Conservation (phyloP, 1,139 yeast genomes). For the Kodamaea anthophila region DNA sequence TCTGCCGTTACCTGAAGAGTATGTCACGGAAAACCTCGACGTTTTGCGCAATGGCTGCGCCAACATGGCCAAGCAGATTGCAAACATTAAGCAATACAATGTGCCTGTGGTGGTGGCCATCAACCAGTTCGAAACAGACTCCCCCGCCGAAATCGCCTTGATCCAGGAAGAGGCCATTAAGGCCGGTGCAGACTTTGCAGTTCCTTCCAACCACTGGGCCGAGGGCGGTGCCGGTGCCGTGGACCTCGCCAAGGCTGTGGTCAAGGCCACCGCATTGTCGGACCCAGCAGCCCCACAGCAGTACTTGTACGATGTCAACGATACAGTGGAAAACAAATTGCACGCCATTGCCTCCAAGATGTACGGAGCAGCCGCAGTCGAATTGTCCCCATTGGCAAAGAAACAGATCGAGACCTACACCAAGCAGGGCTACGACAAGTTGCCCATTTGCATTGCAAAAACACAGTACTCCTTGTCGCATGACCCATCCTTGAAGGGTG, state of each 20-base stretch:
- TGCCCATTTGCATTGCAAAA: slow-evolving; percentile 79
- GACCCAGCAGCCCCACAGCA: slow-evolving; percentile 34
- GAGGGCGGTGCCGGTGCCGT: slow-evolving; percentile 75
- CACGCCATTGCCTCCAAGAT: slow-evolving; percentile 60
- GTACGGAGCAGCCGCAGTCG: slow-evolving; percentile 72
- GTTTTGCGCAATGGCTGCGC: slow-evolving; percentile 61
- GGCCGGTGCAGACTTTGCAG: slow-evolving; percentile 76
- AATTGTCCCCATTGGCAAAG: slow-evolving; percentile 61
- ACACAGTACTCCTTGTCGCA: slow-evolving; percentile 80
- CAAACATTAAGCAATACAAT: slow-evolving; percentile 63
- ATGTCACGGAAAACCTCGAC: slow-evolving; percentile 60
- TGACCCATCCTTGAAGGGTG: slow-evolving; percentile 77
- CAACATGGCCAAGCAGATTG: slow-evolving; percentile 69
- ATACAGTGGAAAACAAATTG: slow-evolving; percentile 59
- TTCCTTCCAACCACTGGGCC: slow-evolving; percentile 75
- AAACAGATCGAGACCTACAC: slow-evolving; percentile 61
- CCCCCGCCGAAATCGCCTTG: slow-evolving; percentile 58
- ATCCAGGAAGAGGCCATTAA: slow-evolving; percentile 57
- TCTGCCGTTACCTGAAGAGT: slow-evolving; percentile 63
- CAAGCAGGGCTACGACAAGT: slow-evolving; percentile 63
- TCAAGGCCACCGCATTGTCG: slow-evolving; percentile 44
- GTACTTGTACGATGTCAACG: slow-evolving; percentile 56
- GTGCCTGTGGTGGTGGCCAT: slow-evolving; percentile 78
- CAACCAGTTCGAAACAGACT: slow-evolving; percentile 67
- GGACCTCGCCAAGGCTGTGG: slow-evolving; percentile 63